Conservation (phyloP, 2,329 filamentous ascomycete genomes). For the Botryotinia calthae region DNA sequence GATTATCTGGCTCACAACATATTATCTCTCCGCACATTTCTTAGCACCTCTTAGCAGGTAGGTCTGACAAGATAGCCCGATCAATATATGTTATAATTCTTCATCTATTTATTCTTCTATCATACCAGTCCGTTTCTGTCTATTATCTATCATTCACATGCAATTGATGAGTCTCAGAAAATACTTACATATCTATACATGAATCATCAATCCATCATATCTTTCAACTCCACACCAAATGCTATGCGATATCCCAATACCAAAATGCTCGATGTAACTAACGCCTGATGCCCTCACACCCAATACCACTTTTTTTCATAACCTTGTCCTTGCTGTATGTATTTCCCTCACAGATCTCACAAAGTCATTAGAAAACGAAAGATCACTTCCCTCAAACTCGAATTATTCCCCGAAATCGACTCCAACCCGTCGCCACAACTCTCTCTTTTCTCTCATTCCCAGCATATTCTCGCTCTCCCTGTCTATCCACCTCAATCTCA, state of each 20-base stretch:
- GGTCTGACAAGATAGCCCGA: not conserved
- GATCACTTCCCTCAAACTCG: not conserved
- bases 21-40: not conserved
- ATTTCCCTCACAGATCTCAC: not conserved
- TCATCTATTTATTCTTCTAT: not conserved
- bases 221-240: not conserved
- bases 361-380: not conserved
- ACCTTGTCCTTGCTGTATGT: not conserved
- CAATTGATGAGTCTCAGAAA: slow-evolving; percentile 7
- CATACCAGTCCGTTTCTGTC: not conserved
- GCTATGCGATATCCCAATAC: not conserved
- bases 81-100: not conserved
- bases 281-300: not conserved
- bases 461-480: not conserved
- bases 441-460: not conserved
- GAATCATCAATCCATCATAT: not conserved
- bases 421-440: not conserved
- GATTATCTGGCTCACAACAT: not conserved
- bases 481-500: not conserved
- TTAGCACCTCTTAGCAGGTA: not conserved
- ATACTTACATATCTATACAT: not conserved
- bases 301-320: not conserved
- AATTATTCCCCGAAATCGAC: not conserved
- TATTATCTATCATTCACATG: not conserved
- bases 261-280: not conserved